Base-by-base conservation (phyloP, 805 yeast genomes). In the Zygosaccharomyces bailii region DNA sequence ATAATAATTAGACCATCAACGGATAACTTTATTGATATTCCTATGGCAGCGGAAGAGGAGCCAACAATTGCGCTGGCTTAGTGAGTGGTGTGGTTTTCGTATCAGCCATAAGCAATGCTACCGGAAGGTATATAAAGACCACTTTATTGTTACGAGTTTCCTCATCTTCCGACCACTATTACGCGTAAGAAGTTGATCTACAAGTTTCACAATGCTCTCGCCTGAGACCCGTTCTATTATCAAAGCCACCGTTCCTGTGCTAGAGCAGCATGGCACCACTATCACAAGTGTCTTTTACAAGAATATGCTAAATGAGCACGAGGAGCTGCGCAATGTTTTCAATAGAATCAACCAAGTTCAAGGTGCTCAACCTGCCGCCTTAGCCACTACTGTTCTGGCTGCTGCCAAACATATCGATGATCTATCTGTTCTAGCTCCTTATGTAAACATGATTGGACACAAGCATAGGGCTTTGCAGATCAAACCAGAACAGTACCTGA, bases 401-500 rank as follows among this genome's bases (percentile, higher is more conserved):
- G 84, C 83, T 46, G 87, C 88, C 10, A 69, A 75, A 50, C 70
- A 80, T 55, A 80, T 83, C 43, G 81, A 82, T 49, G 75, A 80
- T 46, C 60, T 83, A 42, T 66, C 75, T 2, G 79, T 75, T 8
- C 65, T 84, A 32, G 56, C 69, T 9, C 75, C 66, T 1, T 76
- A 78, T 48, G 86, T 84, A 7, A 66, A 72, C 39, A 78, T 76
- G 48, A 79, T 83, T 53, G 83, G 76, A 35, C 72, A 71, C 51
- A 84, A 82, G 61, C 90, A 84, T 53, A 80, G 76, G 46, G 84
- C 85, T 34, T 66, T 84, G 49, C 78, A 78, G 55, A 73, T 83
- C 34, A 59, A 65, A 49, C 77, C 88, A 3, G 84, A 78, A 44
- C 87, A 82, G 46, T 83, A 83, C 54, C 78, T 80, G 17, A 70